Conservation (phyloP, 441 rosid species). For the Gossypium davidsonii region DNA sequence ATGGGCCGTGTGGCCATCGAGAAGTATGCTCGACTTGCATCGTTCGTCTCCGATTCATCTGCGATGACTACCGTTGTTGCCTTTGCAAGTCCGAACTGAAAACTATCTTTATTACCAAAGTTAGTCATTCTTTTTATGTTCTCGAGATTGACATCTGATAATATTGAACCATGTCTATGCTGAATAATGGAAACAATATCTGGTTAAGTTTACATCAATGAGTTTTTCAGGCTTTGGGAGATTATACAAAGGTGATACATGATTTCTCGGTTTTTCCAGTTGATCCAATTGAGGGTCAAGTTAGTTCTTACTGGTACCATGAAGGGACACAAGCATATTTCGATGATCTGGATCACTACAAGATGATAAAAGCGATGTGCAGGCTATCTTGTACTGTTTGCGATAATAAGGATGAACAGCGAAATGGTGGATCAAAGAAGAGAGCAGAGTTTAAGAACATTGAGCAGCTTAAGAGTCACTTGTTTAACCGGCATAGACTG, state of each 20-base stretch:
- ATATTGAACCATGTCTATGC: neutral
- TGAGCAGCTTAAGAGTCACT: constrained; percentile 31
- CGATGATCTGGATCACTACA: constrained; percentile 33
- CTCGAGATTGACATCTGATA: neutral
- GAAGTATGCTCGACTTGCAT: constrained; percentile 48
- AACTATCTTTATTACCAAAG: constrained; percentile 31
- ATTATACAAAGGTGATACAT: constrained; percentile 28
- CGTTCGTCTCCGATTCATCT: constrained; percentile 41
- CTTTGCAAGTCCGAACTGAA: constrained; percentile 30
- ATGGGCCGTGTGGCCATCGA: constrained; percentile 43
- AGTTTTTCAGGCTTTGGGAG: constrained; percentile 31
- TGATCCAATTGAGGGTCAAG: constrained; percentile 27
- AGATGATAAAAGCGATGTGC: constrained; percentile 38
- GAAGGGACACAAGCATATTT: constrained; percentile 30
- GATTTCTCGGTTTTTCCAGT: constrained; percentile 28
- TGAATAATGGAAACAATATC: neutral
- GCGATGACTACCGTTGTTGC: constrained; percentile 28
- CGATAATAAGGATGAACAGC: constrained; percentile 22
- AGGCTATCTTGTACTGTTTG: constrained; percentile 31
- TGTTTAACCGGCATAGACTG: constrained; percentile 28
- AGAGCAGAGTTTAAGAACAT: constrained; percentile 25
- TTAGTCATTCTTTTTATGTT: constrained; percentile 11
- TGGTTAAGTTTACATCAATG: neutral
- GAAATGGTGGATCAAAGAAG: constrained; percentile 20
- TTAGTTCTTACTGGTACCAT: constrained; percentile 35